phyloP scores from a whole-genome alignment of 371 early-diverging fungal species.

The Nematocida sp. region DNA sequence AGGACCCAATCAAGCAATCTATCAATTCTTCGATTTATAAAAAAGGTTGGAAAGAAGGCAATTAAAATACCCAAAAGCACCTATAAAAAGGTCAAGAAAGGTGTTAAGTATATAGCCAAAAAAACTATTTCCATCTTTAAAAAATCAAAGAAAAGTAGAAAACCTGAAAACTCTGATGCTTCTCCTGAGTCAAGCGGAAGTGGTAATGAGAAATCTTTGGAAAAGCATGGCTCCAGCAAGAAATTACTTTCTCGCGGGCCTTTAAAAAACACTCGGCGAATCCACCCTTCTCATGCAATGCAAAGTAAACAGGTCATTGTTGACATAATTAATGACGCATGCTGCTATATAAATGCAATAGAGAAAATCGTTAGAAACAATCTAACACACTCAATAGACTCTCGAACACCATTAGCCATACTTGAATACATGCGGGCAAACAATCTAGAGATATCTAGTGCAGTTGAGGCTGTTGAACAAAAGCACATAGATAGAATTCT shows the following conservation, averaged over 20 bases:
- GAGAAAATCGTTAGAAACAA: neutral
- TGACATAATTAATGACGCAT: neutral
- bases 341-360: neutral
- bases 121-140: neutral
- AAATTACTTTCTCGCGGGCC: neutral
- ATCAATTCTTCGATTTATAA: neutral
- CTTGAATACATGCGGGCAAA: neutral
- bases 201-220: neutral
- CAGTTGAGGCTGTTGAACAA: neutral
- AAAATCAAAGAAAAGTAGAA: constrained; percentile 1
- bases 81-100: constrained; percentile 12
- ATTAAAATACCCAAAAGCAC: neutral
- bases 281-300: neutral
- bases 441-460: neutral
- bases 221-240: neutral
- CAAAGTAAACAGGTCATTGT: neutral
- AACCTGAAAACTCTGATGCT: neutral
- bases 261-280: neutral
- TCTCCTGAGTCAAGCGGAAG: neutral
- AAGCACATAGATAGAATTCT: no score
- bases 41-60: neutral
- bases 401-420: neutral
- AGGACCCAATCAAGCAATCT: neutral
- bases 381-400: neutral
- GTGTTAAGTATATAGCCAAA: constrained; percentile 9